Evolutionary conservation across 139 green algal genomes (phyloP).

Genomic region (Micromonas commoda): DNA sequence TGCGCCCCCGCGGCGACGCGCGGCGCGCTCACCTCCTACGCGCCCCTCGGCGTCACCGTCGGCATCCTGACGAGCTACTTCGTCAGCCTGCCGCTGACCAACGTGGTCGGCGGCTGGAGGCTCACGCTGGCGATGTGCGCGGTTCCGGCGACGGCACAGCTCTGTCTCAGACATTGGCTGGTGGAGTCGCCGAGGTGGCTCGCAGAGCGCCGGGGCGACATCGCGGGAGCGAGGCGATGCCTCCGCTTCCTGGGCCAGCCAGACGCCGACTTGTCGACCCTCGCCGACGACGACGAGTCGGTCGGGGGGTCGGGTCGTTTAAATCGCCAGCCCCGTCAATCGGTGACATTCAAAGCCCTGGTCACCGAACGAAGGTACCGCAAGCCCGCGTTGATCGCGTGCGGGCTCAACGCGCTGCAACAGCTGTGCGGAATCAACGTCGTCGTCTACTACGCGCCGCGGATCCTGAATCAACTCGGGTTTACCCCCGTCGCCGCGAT

Average conservation of each 20-base stretch:
- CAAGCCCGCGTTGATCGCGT: neutral
- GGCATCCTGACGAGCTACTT: constrained; percentile 1
- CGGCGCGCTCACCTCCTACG: neutral
- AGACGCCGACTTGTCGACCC: neutral
- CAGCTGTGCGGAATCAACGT: constrained; percentile 27
- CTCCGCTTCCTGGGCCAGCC: neutral
- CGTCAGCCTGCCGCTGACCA: neutral
- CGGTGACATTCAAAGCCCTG: neutral
- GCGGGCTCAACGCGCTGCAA: constrained; percentile 8
- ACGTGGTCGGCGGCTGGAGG: neutral
- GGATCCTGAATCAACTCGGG: neutral
- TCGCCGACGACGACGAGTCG: neutral
- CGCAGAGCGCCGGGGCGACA: neutral
- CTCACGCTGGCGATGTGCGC: neutral
- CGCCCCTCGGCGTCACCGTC: constrained; percentile 13
- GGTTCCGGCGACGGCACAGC: neutral
- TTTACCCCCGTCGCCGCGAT: neutral
- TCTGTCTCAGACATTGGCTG: neutral
- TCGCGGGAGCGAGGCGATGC: neutral
- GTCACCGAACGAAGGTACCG: neutral
- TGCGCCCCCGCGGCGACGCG: constrained; percentile 12
- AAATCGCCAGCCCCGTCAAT: neutral
- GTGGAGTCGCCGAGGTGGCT: constrained; percentile 12
- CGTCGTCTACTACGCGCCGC: constrained; percentile 22
- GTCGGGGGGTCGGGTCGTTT: neutral